Conservation (phyloP, 768 basidiomycete genomes). For the Mycena galericulata region DNA sequence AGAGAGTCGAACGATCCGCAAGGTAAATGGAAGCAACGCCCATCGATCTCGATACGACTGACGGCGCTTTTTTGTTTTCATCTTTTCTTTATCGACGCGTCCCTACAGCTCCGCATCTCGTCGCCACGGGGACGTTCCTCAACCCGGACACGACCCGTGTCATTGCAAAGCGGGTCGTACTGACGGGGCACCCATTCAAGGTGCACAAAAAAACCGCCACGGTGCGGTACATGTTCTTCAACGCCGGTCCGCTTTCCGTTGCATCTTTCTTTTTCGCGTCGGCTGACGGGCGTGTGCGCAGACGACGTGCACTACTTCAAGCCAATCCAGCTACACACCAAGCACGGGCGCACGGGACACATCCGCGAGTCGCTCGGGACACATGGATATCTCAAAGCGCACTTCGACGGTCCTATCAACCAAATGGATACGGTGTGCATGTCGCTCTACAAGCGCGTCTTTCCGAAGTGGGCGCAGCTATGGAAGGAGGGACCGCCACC, state of each 20-base stretch:
- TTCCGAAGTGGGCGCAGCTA: constrained; percentile 83
- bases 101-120: constrained; percentile 77
- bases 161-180: constrained; percentile 92
- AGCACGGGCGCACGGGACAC: constrained; percentile 90
- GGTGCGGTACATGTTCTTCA: constrained; percentile 99
- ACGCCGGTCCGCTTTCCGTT: constrained; percentile 64
- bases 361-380: constrained; percentile 94
- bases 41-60: not conserved
- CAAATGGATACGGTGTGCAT: constrained; percentile 99
- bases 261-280: constrained; percentile 11
- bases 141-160: constrained; percentile 92
- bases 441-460: constrained; percentile 95
- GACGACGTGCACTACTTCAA: constrained; percentile 95
- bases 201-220: constrained; percentile 98
- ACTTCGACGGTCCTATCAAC: constrained; percentile 92
- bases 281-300: constrained; percentile 39
- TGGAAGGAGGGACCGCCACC: constrained; percentile 51
- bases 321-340: constrained; percentile 93
- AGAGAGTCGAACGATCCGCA: constrained; percentile 75
- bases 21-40: constrained; percentile 57
- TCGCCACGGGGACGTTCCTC: constrained; percentile 90
- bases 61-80: not conserved
- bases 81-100: not conserved
- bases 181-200: constrained; percentile 97
- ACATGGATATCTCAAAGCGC: constrained; percentile 97